Evolutionary conservation across 805 yeast genomes (phyloP), one percentile per base, ranked within the genome.

Genomic region (Metschnikowia cubensis): DNA sequence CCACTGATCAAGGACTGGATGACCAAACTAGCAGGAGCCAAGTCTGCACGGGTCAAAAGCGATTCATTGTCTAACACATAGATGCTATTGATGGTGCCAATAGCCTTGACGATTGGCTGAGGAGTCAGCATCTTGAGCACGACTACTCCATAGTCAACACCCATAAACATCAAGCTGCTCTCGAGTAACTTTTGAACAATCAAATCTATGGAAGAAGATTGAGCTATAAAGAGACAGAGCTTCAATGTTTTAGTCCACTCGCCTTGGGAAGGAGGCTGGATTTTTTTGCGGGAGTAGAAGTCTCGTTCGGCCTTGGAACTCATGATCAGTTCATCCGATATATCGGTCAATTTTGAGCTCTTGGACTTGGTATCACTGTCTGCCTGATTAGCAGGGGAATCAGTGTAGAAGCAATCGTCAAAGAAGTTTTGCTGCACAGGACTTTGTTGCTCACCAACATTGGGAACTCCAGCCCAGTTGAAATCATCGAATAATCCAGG

Each of bases 191-290:
- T 73, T 18, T 62, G 56, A 3, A 71, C 59, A 43, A 77, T 75
- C 1, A 70, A 58, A 3, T 65, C 66, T 39, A 65, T 61, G 44
- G 70, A 69, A 13, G 72, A 68, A 6, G 77, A 69, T 53, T 76
- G 81, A 1, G 80, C 72, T n/a, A 79, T 75, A 13, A 71, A 70
- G n/a, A 77, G 63, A 54, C 81, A 76, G 1, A 79, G 71, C 46
- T 67, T 67, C 47, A 79, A 63, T 0, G 78, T 77, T n/a, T 57
- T 57, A 40, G 67, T 67, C 53, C 56, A 49, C n/a, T 57, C 60
- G 18, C 50, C 48, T 36, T 52, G 48, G 6, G 52, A 49, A n/a
- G 50, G 55, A 10, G 39, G 38, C 14, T 34, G 39, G 3, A 43
- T 35, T 22, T 43, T 43, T 5, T 35, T 31, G 20, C 43, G 32